Conservation (phyloP, 352 stramenopile genomes). For the Globisporangium sylvaticum region DNA sequence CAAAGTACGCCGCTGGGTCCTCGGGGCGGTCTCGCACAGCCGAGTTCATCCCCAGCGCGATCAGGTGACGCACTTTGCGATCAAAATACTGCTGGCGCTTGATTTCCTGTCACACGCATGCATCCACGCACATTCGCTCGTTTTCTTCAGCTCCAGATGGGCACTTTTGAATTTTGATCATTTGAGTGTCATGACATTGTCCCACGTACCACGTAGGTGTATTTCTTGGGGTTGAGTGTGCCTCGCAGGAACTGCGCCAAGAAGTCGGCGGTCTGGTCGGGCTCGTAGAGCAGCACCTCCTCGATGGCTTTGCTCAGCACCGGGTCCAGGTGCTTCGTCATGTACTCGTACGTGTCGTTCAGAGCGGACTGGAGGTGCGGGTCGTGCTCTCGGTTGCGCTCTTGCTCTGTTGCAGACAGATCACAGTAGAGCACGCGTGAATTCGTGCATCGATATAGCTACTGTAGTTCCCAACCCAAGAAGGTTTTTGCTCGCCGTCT, state of each 20-base stretch:
- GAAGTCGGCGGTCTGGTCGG: conserved; percentile 69
- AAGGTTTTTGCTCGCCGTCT: conserved; percentile 27
- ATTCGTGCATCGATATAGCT: neutral
- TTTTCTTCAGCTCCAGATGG: neutral
- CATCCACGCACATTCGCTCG: neutral
- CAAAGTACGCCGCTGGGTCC: conserved; percentile 46
- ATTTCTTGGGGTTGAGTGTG: conserved; percentile 68
- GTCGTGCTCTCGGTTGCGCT: conserved; percentile 52
- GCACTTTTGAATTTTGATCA: neutral
- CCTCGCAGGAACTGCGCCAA: conserved; percentile 58
- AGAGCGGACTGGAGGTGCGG: conserved; percentile 41
- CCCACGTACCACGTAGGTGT: conserved; percentile 62
- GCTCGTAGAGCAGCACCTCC: conserved; percentile 67
- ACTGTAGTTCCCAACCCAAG: no score
- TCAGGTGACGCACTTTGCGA: conserved; percentile 69
- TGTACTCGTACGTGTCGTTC: conserved; percentile 67
- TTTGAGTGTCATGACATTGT: neutral
- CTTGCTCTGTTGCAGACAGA: conserved; percentile 38
- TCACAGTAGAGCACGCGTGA: neutral
- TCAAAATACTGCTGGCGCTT: conserved; percentile 72
- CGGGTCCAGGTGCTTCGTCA: conserved; percentile 59
- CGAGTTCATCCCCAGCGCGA: conserved; percentile 55
- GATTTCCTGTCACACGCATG: conserved; percentile 36
- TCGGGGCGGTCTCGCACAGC: conserved; percentile 59
- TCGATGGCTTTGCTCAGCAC: conserved; percentile 61